Evolutionary conservation across 495 filamentous ascomycete species (phyloP).

Genomic region (Lophiotrema nucula): DNA sequence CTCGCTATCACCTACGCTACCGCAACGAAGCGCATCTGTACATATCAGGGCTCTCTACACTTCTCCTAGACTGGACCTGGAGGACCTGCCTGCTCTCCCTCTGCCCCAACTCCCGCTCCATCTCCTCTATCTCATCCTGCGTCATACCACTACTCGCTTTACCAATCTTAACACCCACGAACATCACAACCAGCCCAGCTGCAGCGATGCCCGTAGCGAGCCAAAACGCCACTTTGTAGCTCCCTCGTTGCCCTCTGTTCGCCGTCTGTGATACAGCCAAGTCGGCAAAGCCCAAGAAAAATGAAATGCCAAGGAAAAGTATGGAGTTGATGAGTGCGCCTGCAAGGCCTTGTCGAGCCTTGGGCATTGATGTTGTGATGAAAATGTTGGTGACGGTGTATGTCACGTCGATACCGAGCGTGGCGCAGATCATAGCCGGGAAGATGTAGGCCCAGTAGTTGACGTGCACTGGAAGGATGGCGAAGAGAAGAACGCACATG

Average conservation of each 20-base stretch:
- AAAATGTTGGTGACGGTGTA: constrained; percentile 85
- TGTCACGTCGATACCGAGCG: constrained; percentile 78
- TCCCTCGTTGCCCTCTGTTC: constrained; percentile 43
- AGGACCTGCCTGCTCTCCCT: not conserved
- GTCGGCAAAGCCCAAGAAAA: constrained; percentile 76
- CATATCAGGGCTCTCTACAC: too few relatives aligned
- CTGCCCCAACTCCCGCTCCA: constrained; percentile 35
- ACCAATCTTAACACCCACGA: constrained; percentile 62
- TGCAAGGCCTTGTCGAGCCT: constrained; percentile 69
- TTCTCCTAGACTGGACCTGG: too few relatives aligned
- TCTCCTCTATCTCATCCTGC: constrained; percentile 57
- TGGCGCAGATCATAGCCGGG: constrained; percentile 78
- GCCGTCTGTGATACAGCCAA: constrained; percentile 58
- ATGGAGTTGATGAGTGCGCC: constrained; percentile 67
- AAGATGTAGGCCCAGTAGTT: constrained; percentile 72
- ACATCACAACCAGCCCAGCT: constrained; percentile 55
- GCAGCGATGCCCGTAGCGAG: constrained; percentile 59
- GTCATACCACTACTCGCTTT: constrained; percentile 70
- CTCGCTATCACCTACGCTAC: too few relatives aligned
- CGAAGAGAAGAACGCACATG: constrained; percentile 66
- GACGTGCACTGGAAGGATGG: constrained; percentile 59
- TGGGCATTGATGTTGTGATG: constrained; percentile 51
- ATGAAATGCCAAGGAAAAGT: constrained; percentile 78
- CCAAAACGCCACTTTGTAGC: constrained; percentile 69
- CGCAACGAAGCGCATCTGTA: too few relatives aligned